Base-by-base conservation (phyloP, 2,329 filamentous ascomycete genomes). In the Colletotrichum tropicale region DNA sequence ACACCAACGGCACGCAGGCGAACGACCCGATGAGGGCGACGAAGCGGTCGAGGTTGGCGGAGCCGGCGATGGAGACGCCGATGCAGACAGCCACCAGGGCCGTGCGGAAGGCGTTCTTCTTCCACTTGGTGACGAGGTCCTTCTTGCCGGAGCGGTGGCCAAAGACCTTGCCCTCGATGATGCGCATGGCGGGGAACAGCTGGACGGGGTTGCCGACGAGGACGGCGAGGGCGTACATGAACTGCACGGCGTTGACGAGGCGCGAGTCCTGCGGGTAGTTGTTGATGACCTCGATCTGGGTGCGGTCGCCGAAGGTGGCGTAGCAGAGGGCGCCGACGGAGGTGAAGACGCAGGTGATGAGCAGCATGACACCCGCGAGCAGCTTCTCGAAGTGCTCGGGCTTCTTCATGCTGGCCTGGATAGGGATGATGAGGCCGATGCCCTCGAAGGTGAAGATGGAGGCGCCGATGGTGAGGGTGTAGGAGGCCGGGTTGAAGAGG, bases 361-460 rank as follows among this genome's bases (percentile, higher is more conserved):
- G 88, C 76, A 92, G 81, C 93, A 95, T 95, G 83, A 95, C 91
- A 15, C 91, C 78, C 76, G 88, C 93, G 2, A 95, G 89, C 5
- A 95, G 88, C 72, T 87, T 87, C 78, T 91, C 89, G 79, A 95
- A 95, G 21, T 92, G 88, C 77, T 94, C 87, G 0, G 94, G 94
- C 74, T 92, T 87, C 79, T 90, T 91, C 94, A 99, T 99, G 26
- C 96, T 98, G 81, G 98, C 96, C 85, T 99, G 98, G 76, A 99
- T 98, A 0, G 98, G 97, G 77, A 99, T 98, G 84, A 99, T 98
- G 65, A 99, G 91, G 15, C 97, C 98, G 76, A 99, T 98, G 32
- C 97, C 97, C 83, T 99, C 97, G 82, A 98, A 99, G 0, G 97
- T 98, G 87, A 99, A 99, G 83, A 95, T 95, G 48, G 93, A 91